Evolutionary conservation across 2,329 filamentous ascomycete genomes (phyloP).

Genomic region (Rachicladosporium sp.): DNA sequence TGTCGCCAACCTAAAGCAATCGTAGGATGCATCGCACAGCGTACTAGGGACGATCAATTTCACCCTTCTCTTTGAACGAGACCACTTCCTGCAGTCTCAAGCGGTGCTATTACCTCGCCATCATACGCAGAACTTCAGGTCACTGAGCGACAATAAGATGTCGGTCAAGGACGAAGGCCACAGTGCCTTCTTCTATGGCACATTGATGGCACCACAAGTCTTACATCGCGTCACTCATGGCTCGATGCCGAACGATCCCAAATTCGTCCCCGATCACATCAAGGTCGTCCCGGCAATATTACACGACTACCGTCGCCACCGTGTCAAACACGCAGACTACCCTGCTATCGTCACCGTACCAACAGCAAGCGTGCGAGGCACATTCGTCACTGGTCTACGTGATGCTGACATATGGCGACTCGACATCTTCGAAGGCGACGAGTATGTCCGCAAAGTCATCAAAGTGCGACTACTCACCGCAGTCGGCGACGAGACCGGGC

Average conservation of each 20-base stretch:
- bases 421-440: conserved; percentile 68
- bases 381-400: conserved; percentile 66
- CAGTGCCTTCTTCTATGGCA: conserved; percentile 55
- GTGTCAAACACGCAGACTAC: conserved; percentile 62
- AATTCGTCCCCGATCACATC: conserved; percentile 36
- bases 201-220: conserved; percentile 72
- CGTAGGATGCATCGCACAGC: no score
- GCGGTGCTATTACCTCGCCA: no score
- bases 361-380: conserved; percentile 53
- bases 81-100: no score
- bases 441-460: conserved; percentile 51
- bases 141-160: background rate
- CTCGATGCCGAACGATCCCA: conserved; percentile 37
- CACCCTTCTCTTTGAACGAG: no score
- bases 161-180: conserved; percentile 15
- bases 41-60: no score
- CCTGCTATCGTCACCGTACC: conserved; percentile 54
- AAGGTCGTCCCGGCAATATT: conserved; percentile 66
- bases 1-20: no score
- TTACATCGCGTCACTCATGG: conserved; percentile 77
- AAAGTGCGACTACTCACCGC: conserved; percentile 12
- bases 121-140: no score
- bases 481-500: conserved; percentile 15
- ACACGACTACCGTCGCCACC: conserved; percentile 56
- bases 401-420: conserved; percentile 62